Conservation (phyloP, 768 basidiomycete genomes). For the Scleroderma citrinum region DNA sequence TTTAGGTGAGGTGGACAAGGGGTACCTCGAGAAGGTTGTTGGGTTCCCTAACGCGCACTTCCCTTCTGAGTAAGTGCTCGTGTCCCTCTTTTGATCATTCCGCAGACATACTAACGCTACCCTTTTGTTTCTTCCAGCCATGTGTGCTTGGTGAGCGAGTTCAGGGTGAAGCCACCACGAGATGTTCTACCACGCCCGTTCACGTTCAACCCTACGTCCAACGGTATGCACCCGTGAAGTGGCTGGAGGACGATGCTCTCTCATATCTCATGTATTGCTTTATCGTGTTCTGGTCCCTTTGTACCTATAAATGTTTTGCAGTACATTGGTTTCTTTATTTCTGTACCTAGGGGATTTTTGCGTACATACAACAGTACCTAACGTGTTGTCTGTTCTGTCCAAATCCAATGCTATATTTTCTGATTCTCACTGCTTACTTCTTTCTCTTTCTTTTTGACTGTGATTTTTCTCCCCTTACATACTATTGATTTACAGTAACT, state of each 20-base stretch:
- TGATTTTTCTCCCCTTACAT: background rate
- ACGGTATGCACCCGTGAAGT: slow-evolving; percentile 26
- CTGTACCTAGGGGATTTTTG: slow-evolving; percentile 15
- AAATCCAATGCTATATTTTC: slow-evolving; percentile 10
- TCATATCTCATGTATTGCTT: slow-evolving; percentile 9
- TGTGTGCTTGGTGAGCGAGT: slow-evolving; percentile 64
- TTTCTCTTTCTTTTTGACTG: slow-evolving; percentile 5
- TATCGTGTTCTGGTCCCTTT: slow-evolving; percentile 13
- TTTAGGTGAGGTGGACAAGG: slow-evolving; percentile 81
- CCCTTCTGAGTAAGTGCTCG: slow-evolving; percentile 82
- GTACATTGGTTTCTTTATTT: slow-evolving; percentile 25
- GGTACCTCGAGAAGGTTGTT: slow-evolving; percentile 83
- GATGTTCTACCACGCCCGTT: slow-evolving; percentile 34
- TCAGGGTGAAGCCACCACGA: slow-evolving; percentile 73
- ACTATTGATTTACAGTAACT: background rate
- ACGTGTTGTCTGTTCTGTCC: slow-evolving; percentile 6
- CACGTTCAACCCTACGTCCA: slow-evolving; percentile 35
- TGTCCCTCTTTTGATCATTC: background rate
- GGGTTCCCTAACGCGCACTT: slow-evolving; percentile 97
- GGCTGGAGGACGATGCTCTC: slow-evolving; percentile 7
- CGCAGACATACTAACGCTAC: slow-evolving; percentile 2
- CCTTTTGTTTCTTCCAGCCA: slow-evolving; percentile 45
- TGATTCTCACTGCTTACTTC: slow-evolving; percentile 1
- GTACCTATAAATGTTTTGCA: slow-evolving; percentile 16
- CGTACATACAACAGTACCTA: slow-evolving; percentile 14